Evolutionary conservation across 164 flowering plant genomes (phyloP).

Genomic region (Vitis amurensis): DNA sequence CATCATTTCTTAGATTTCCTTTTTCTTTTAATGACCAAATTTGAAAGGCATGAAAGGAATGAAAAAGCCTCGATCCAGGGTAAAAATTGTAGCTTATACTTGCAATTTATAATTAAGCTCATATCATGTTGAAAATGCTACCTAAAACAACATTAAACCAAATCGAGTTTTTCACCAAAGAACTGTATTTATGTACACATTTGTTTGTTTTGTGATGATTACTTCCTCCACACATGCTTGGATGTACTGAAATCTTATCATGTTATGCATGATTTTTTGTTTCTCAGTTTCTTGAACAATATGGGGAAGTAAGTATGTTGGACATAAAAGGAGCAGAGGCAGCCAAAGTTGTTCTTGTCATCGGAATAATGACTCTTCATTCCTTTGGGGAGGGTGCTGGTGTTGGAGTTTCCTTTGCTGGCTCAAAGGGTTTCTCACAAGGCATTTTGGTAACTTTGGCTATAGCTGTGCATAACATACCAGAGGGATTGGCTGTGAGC

Average conservation of each 20-base stretch:
- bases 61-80: no score
- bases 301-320: slow-evolving; percentile 97
- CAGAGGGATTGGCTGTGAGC: slow-evolving; percentile 98
- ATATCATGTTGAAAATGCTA: no score
- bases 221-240: no score
- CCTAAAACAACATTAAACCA: no score
- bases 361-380: slow-evolving; percentile 99
- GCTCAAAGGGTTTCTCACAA: slow-evolving; percentile 95
- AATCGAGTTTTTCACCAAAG: no score
- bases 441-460: slow-evolving; percentile 94
- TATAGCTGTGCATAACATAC: slow-evolving; percentile 97
- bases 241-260: neutral
- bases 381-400: slow-evolving; percentile 99
- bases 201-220: no score
- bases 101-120: no score
- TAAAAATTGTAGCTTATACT: no score
- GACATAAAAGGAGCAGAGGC: slow-evolving; percentile 99
- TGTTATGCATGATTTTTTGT: neutral
- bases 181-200: no score
- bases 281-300: slow-evolving; percentile 84
- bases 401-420: slow-evolving; percentile 99
- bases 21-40: no score
- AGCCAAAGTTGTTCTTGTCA: slow-evolving; percentile 83
- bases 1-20: no score
- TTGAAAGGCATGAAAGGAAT: no score